Evolutionary conservation across 2,329 filamentous ascomycete genomes (phyloP), one percentile per base, ranked within the genome.

Genomic region (Colletotrichum euphorbiae): DNA sequence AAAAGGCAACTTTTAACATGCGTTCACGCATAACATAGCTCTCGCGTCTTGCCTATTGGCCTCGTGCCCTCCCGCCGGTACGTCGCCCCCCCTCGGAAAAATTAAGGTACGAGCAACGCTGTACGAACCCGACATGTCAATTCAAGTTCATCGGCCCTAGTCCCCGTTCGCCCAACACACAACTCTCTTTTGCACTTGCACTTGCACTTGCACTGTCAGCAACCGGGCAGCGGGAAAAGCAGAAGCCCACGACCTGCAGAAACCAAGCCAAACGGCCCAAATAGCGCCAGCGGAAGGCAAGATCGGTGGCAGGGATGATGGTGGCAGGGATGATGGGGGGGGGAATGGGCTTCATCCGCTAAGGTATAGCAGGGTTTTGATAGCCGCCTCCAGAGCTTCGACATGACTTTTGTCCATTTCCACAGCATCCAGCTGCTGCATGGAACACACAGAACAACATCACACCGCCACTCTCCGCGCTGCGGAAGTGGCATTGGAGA

Each of bases 81-180:
- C 45, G 56, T 46, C 55, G 19, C 8, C 6, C 8, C 6, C 24
- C 9, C n/a, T 28, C 28, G 7, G 28, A 28, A 11, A 15, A 54
- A 48, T 24, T 65, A 68, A 50, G 54, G 54, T 65, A 59, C 65
- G 65, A 65, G 62, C 24, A 65, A 54, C 50, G 50, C 28, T 28
- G 50, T 54, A 54, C 54, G 61, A 65, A 65, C 42, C 65, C 61
- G 65, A 65, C 54, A 64, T 40, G 36, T 59, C 62, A 42, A 33
- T 24, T 59, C 62, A 42, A 33, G 33, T 52, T 24, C 54, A 38
- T 24, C 48, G 24, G 42, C 36, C 57, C 63, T 46, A 40, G 38
- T 31, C 57, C 56, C 31, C 21, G 40, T 51, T 17, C 36, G 28
- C 19, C 48, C 57, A 24, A 21, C 46, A 43, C 57, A 61, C 24